Percentiles rank a stretch among this genome's conserved stretches.
Conservation (phyloP, 2,329 filamentous ascomycete species). For the Lasiodiplodia gonubiensis region DNA sequence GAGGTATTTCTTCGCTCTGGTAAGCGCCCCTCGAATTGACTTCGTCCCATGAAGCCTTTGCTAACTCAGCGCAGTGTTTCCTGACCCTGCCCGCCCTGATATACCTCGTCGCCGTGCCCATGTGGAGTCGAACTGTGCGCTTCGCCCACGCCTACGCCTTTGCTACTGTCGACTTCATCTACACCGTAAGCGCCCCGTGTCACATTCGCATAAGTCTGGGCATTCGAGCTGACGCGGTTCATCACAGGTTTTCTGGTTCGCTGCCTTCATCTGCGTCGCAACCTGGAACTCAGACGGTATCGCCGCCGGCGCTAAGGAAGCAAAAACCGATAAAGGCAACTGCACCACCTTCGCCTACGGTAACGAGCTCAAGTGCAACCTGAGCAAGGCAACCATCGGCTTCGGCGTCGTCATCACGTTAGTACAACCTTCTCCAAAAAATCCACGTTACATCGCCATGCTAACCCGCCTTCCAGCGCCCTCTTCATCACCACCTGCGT, state of each 20-base stretch:
- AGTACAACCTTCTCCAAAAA: constrained; percentile 33
- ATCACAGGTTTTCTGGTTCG: constrained; percentile 62
- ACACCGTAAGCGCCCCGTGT: constrained; percentile 38
- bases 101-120: constrained; percentile 65
- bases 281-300: constrained; percentile 63
- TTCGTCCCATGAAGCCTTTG: neutral
- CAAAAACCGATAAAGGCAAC: constrained; percentile 51
- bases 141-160: constrained; percentile 68
- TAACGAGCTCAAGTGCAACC: constrained; percentile 59
- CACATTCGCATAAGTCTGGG: neutral
- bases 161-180: constrained; percentile 60
- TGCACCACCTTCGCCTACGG: constrained; percentile 64
- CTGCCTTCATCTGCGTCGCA: constrained; percentile 62
- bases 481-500: constrained; percentile 60
- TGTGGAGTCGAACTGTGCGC: constrained; percentile 63
- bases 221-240: constrained; percentile 11
- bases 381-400: constrained; percentile 62
- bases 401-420: constrained; percentile 65
- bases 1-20: constrained; percentile 64
- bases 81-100: constrained; percentile 63
- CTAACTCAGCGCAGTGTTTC: constrained; percentile 59
- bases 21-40: constrained; percentile 42
- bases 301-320: constrained; percentile 52
- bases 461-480: constrained; percentile 47
- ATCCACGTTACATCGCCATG: neutral